phyloP scores from a whole-genome alignment of 495 filamentous ascomycete species.

The Trichoderma reesei region DNA sequence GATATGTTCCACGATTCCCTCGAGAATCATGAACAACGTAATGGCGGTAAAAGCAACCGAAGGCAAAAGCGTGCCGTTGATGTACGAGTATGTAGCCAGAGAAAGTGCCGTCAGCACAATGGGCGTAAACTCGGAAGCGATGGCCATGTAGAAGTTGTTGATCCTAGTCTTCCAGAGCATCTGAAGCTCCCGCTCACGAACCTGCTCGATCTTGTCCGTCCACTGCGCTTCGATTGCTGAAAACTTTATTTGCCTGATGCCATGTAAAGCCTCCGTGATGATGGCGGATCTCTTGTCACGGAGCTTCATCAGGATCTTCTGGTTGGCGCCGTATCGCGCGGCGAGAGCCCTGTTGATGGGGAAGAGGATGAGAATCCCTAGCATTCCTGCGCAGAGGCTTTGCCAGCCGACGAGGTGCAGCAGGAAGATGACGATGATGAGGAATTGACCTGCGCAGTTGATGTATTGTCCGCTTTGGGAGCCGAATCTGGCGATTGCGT shows the following conservation, averaged over 20 bases:
- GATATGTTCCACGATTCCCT: constrained; percentile 45
- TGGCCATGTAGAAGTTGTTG: constrained; percentile 3
- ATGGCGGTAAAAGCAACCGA: constrained; percentile 60
- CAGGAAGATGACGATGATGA: not conserved
- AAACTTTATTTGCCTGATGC: constrained; percentile 70
- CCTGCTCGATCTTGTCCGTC: constrained; percentile 50
- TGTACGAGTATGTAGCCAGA: not conserved
- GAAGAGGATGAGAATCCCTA: not conserved
- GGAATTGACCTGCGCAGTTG: not conserved
- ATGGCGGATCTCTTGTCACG: constrained; percentile 58
- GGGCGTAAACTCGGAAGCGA: not conserved
- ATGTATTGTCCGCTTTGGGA: not conserved
- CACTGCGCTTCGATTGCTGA: constrained; percentile 59
- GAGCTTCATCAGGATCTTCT: constrained; percentile 57
- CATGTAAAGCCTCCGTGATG: constrained; percentile 60
- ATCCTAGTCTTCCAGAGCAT: constrained; percentile 2
- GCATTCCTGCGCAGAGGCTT: not conserved
- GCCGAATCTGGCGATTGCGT: not conserved
- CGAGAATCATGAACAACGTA: constrained; percentile 47
- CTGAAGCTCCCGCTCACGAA: constrained; percentile 49
- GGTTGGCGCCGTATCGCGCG: constrained; percentile 37
- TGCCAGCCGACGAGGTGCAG: not conserved
- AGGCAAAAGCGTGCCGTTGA: constrained; percentile 44
- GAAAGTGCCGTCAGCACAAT: not conserved
- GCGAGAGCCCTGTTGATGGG: not conserved